Evolutionary conservation across 495 filamentous ascomycete species (phyloP).

Genomic region (Barbatosphaeria neglecta): DNA sequence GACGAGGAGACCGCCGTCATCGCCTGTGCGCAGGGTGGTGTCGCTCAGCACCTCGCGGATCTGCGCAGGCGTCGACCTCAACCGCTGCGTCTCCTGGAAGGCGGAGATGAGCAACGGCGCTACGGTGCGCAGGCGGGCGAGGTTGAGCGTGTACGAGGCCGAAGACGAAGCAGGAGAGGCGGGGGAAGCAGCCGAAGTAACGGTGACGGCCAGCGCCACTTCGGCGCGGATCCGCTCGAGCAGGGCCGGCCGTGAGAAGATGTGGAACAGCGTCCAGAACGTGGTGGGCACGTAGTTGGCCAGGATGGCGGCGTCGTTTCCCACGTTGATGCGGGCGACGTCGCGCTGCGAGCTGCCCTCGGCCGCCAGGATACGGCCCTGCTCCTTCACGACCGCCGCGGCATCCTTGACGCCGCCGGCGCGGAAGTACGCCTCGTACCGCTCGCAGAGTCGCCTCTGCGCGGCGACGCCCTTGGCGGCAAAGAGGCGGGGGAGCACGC

Average conservation of each 20-base stretch:
- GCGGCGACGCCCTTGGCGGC: background rate
- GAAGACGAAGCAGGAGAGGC: no score
- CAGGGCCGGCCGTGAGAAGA: constrained; percentile 7
- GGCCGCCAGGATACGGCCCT: background rate
- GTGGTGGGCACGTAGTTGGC: constrained; percentile 4
- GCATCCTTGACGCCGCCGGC: background rate
- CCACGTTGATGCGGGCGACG: constrained; percentile 5
- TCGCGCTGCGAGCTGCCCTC: background rate
- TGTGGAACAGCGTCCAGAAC: constrained; percentile 12
- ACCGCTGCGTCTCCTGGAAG: constrained; percentile 11
- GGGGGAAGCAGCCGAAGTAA: no score
- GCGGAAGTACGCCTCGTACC: background rate
- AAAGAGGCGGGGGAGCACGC: background rate
- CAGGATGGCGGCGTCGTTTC: constrained; percentile 2
- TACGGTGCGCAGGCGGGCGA: background rate
- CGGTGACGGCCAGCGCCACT: constrained; percentile 1
- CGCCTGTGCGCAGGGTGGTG: background rate
- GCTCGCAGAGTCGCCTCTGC: background rate
- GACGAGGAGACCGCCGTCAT: background rate
- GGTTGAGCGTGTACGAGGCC: background rate
- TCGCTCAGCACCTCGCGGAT: background rate
- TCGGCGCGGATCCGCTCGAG: constrained; percentile 7
- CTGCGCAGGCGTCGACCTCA: background rate
- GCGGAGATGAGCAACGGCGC: constrained; percentile 11
- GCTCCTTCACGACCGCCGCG: background rate